These are phyloP conservation scores for Backusella australiensis DNA, from an alignment of 192 early-diverging fungal genomes.

Conservation along the genomic window DNA sequence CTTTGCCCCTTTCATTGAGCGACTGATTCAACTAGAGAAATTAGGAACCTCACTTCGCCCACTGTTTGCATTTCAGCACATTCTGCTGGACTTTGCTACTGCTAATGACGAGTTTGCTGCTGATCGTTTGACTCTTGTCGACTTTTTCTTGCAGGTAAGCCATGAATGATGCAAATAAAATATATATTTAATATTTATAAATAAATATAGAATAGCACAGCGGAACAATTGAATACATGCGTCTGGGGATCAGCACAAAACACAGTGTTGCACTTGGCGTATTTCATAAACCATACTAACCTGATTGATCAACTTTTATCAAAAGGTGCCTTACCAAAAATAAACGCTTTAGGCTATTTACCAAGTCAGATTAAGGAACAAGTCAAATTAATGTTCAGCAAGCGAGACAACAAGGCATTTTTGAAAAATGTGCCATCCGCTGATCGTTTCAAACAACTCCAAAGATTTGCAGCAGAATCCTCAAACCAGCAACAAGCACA, in stretches of 20 bases:
- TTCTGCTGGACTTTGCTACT: constrained; percentile 1
- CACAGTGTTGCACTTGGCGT: constrained; percentile 22
- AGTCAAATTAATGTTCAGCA: background rate
- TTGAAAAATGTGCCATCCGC: background rate
- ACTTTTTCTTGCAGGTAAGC: constrained; percentile 14
- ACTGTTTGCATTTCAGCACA: constrained; percentile 12
- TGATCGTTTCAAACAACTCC: constrained; percentile 16
- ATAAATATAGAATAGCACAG: constrained; percentile 1
- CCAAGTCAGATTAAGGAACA: constrained; percentile 14
- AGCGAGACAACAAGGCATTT: background rate
- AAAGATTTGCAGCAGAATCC: constrained; percentile 5
- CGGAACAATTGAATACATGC: constrained; percentile 16
- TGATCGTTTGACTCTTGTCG: constrained; percentile 12
- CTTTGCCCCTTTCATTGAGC: constrained; percentile 10
- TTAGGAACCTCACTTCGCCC: constrained; percentile 8
- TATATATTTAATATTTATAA: background rate
- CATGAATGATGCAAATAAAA: background rate
- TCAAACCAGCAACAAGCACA: background rate
- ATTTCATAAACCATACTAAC: constrained; percentile 8
- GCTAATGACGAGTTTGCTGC: background rate
- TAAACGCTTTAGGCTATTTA: background rate
- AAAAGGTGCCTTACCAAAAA: constrained; percentile 9
- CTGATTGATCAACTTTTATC: constrained; percentile 9
- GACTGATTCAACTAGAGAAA: background rate
- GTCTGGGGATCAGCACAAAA: constrained; percentile 18